A percentile compares a stretch with the other conserved stretches of the same genome.
Evolutionary conservation across 306 rosid species (phyloP).

Genomic region (Glycyrrhiza uralensis): DNA sequence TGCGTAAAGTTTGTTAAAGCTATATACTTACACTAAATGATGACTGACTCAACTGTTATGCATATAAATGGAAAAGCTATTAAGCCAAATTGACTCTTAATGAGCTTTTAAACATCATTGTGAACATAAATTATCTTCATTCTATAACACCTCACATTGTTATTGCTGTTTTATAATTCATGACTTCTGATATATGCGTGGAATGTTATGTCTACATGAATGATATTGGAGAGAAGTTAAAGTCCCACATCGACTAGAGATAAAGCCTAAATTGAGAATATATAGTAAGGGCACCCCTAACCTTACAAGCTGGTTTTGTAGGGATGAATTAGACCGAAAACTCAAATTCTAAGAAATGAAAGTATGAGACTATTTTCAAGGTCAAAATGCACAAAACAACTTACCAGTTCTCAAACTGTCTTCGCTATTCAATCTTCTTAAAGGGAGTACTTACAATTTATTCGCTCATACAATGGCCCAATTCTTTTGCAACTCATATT

Average conservation of each 20-base stretch:
- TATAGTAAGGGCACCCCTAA: too few species aligned
- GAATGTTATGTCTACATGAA: neutral
- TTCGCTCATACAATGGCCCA: neutral
- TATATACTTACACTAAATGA: neutral
- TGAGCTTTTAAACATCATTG: neutral
- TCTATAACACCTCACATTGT: neutral
- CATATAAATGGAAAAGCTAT: neutral
- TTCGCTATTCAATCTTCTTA: neutral
- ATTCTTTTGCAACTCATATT: neutral
- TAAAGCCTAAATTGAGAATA: too few species aligned
- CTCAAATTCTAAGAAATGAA: too few species aligned
- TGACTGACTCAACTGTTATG: neutral
- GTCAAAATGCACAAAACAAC: slow-evolving; percentile 7
- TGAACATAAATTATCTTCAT: neutral
- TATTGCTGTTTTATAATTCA: neutral
- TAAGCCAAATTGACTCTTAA: slow-evolving; percentile 2
- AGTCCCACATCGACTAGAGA: too few species aligned
- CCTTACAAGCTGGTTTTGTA: too few species aligned
- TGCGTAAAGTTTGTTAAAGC: neutral
- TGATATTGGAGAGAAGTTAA: too few species aligned
- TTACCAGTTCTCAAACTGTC: neutral
- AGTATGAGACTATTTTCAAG: neutral
- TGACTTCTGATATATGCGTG: neutral
- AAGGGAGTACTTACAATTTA: neutral
- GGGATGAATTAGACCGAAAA: too few species aligned